Evolutionary conservation across 805 yeast genomes (phyloP).

Genomic region (Saccharomycopsis malanga): DNA sequence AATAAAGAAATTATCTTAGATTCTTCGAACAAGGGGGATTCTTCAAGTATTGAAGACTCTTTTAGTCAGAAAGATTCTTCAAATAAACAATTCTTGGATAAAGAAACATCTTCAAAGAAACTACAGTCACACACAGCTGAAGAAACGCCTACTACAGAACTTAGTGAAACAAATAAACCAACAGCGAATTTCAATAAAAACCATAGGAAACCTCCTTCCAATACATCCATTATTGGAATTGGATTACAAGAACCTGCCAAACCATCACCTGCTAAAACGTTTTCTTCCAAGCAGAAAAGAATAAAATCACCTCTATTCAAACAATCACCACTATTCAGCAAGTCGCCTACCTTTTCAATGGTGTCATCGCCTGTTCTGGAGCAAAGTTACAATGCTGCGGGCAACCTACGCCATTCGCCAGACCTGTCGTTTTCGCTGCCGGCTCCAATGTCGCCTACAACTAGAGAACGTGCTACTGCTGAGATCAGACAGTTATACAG

Average conservation of each 20-base stretch:
- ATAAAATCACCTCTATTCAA: background rate
- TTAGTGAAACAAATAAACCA: too few relatives aligned
- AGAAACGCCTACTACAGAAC: too few relatives aligned
- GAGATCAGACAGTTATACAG: constrained; percentile 14
- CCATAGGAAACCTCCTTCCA: too few relatives aligned
- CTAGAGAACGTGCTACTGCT: constrained; percentile 11
- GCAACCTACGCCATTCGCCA: background rate
- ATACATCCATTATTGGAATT: too few relatives aligned
- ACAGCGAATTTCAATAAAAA: too few relatives aligned
- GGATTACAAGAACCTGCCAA: background rate
- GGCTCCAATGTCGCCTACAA: constrained; percentile 18
- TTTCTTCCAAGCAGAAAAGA: background rate
- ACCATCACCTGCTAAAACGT: background rate
- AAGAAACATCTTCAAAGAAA: too few relatives aligned
- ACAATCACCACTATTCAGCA: background rate
- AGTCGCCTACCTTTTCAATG: constrained; percentile 5
- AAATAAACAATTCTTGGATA: too few relatives aligned
- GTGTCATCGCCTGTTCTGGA: constrained; percentile 3
- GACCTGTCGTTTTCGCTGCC: background rate
- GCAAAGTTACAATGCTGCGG: background rate
- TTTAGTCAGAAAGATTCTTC: too few relatives aligned
- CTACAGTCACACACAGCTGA: too few relatives aligned
- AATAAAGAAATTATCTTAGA: too few relatives aligned
- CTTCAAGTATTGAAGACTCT: too few relatives aligned
- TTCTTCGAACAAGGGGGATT: too few relatives aligned